A percentile compares a stretch with the other conserved stretches of the same genome.
Conservation (phyloP, 306 rosid species). For the Cyamopsis tetragonoloba region DNA sequence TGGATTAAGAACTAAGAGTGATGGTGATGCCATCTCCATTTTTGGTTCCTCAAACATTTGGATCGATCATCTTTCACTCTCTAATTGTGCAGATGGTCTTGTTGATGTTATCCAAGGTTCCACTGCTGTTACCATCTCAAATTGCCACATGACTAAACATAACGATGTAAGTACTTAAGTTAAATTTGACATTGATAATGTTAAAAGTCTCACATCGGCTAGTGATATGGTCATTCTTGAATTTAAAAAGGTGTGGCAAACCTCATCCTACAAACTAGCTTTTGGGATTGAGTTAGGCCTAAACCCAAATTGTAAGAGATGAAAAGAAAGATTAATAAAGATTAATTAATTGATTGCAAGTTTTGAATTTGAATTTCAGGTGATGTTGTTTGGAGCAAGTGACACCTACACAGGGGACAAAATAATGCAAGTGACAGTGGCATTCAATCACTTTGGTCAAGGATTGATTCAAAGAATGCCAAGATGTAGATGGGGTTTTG, state of each 20-base stretch:
- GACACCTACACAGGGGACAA: neutral
- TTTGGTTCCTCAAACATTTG: conserved; percentile 19
- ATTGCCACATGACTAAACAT: conserved; percentile 33
- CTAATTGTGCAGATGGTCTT: conserved; percentile 22
- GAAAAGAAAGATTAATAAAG: too few species aligned
- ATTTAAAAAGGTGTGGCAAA: too few species aligned
- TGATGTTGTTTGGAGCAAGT: conserved; percentile 25
- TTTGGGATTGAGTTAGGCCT: too few species aligned
- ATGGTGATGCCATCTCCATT: conserved; percentile 30
- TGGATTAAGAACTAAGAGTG: conserved; percentile 8
- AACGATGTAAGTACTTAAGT: conserved; percentile 9
- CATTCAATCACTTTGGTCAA: conserved; percentile 34
- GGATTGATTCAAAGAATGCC: conserved; percentile 33
- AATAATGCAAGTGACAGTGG: conserved; percentile 25
- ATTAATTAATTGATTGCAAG: too few species aligned
- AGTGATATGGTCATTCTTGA: too few species aligned
- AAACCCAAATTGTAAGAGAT: too few species aligned
- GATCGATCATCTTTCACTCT: conserved; percentile 28
- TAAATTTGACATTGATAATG: too few species aligned
- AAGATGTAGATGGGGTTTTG: conserved; percentile 51
- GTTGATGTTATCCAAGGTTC: conserved; percentile 18
- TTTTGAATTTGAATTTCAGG: too few species aligned
- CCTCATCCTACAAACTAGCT: too few species aligned
- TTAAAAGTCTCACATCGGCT: too few species aligned
- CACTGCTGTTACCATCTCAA: conserved; percentile 25